phyloP scores from a whole-genome alignment of 225 moss, liverwort and hornwort genomes.

The Pseudoscleropodium purum region DNA sequence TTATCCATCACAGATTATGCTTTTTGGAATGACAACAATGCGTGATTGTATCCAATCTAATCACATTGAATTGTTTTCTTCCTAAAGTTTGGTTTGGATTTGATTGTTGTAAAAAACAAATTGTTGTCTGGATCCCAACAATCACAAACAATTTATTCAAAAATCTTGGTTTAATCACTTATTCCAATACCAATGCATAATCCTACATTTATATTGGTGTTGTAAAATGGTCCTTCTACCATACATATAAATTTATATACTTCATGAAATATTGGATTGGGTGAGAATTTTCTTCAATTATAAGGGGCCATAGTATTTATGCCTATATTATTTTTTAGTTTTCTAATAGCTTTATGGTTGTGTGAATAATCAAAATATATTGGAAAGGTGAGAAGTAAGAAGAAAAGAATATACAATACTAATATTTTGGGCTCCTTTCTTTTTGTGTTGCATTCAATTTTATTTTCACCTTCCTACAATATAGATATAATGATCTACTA shows the following conservation, averaged over 20 bases:
- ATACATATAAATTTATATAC: background rate
- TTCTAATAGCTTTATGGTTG: background rate
- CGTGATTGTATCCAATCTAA: background rate
- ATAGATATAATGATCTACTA: background rate
- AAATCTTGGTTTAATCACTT: rapidly evolving
- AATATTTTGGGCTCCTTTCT: too few species aligned
- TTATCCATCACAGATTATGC: background rate
- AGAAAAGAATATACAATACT: too few species aligned
- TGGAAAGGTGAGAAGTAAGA: background rate
- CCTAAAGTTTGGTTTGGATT: background rate
- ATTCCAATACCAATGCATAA: background rate
- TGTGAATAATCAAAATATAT: background rate
- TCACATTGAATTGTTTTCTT: background rate
- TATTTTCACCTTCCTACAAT: background rate
- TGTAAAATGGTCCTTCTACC: background rate
- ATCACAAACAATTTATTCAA: background rate
- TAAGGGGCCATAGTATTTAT: background rate
- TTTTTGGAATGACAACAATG: background rate
- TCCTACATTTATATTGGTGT: background rate
- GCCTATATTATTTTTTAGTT: background rate
- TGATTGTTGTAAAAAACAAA: background rate
- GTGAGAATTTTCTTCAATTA: background rate
- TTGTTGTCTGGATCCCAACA: background rate
- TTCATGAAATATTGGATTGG: background rate
- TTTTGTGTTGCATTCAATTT: background rate